Base-by-base conservation (phyloP, 768 basidiomycete species). In the Tricholoma sp. region DNA sequence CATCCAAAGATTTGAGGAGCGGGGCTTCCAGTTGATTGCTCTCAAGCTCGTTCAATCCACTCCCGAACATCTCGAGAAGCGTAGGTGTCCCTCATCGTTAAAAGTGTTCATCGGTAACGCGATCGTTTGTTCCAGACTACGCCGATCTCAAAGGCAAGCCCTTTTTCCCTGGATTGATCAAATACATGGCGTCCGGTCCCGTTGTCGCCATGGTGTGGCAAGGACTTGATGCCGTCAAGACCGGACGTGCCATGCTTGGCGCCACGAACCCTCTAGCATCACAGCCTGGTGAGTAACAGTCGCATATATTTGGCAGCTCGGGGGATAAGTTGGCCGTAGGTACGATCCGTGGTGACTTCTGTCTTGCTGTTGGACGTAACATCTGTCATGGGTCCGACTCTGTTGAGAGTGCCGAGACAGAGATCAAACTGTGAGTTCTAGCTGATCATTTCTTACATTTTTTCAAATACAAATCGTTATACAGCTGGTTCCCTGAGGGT, bases 161-260 rank as follows among this genome's bases (percentile, higher is more conserved):
- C 55, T 99, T 99, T 87, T 99, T 98, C 87, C 90, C 91, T 64
- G 89, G 91, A 63, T 75, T 98, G 67, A 88, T 98, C 83, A 87
- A 86, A 72, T 98, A 98, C 82, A 98, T 96, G 94, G 84, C 86
- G 54, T 80, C 89, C 54, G 96, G 97, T 58, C 97, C 97, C 63
- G 97, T 99, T 63, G 88, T 96, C 68, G 91, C 82, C 65, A 95
- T 93, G 84, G 94, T 91, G 63, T 96, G 94, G 85, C 84, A 98
- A 78, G 97, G 97, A 57, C 83, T 93, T 59, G 89, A 93, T 63
- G 90, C 90, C 50, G 91, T 93, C 74, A 93, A 93, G 85, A 95
- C 94, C 57, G 95, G 94, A 64, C 93, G 95, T 76, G 81, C 72
- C 72, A 96, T 97, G 91, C 87, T 96, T 61, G 96, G 96, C 69